Base-by-base conservation (phyloP, 1,284 basidiomycete species). In the Austroboletus novae-zelandiae region DNA sequence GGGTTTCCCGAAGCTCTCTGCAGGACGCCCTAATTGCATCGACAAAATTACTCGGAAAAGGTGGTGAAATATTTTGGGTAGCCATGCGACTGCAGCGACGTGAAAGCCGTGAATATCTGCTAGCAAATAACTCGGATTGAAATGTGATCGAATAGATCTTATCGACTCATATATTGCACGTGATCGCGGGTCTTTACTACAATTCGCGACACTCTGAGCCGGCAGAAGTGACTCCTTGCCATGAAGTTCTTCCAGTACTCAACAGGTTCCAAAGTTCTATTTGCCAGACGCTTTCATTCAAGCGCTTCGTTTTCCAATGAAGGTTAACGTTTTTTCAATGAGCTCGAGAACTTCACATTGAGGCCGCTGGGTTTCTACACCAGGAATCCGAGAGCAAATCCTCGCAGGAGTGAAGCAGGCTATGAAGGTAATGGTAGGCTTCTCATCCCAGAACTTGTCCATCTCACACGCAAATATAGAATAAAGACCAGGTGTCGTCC, bases 1-100 rank as follows among this genome's bases (percentile, higher is more conserved):
- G 70, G 17, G 66, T 64, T 52, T 72, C 58, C 18, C 80, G 73
- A 47, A 81, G 59, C 29, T 69, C 64, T 46, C 65, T 68, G 39
- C 80, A 76, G 9, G 84, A 82, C 48, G 72, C 62, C 47, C 75
- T 74, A 29, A 89, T 76, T 14, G 77, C 72, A 34, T 73, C 58
- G 23, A 84, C 57, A 58, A 75, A 84, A 27, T 71, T 68, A 23
- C 69, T 61, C 25, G 83, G 80, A 45, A 79, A 70, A 51, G 63
- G 62, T 18, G 53, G 54, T 43, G 57, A 56, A 18, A 48, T n/a
- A 15, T 23, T 47, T 40, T 37, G 49, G 13, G 45, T 25, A 25
- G 49, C 13, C 63, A 67, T 68, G 14, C 9, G 35, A 17, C 30
- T 14, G 29, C 30, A 29, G 44, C 35, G 15, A 31, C 14, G 32